Evolutionary conservation across 441 rosid genomes (phyloP).

Genomic region (Eutrema salsugineum): DNA sequence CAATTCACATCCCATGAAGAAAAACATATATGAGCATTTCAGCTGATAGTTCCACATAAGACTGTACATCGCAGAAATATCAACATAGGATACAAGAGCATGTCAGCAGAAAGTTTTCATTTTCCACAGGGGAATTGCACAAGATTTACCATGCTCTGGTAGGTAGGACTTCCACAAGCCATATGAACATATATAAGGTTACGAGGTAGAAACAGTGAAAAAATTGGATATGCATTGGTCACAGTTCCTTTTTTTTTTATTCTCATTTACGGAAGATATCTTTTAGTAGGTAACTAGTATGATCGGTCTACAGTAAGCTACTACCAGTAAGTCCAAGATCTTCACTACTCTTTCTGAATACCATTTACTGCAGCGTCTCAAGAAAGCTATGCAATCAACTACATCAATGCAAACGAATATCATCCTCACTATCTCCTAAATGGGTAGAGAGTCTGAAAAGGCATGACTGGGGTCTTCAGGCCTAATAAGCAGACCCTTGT

Average conservation of each 20-base stretch:
- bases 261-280: neutral
- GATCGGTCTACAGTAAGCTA: neutral
- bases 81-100: neutral
- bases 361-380: neutral
- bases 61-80: neutral
- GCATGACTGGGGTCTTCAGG: too few relatives aligned
- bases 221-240: neutral
- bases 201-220: neutral
- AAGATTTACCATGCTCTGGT: neutral
- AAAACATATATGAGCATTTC: too few relatives aligned
- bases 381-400: neutral
- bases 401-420: neutral
- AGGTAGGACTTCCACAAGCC: neutral
- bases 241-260: neutral
- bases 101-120: neutral
- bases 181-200: neutral
- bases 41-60: neutral
- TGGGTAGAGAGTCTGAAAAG: too few relatives aligned
- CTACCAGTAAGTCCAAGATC: neutral
- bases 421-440: too few relatives aligned
- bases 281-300: neutral
- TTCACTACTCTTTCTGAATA: neutral
- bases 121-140: neutral
- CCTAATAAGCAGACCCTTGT: too few relatives aligned
- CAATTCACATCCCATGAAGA: constrained; percentile 2